Conservation (phyloP, 306 rosid genomes). For the Quercus variabilis region DNA sequence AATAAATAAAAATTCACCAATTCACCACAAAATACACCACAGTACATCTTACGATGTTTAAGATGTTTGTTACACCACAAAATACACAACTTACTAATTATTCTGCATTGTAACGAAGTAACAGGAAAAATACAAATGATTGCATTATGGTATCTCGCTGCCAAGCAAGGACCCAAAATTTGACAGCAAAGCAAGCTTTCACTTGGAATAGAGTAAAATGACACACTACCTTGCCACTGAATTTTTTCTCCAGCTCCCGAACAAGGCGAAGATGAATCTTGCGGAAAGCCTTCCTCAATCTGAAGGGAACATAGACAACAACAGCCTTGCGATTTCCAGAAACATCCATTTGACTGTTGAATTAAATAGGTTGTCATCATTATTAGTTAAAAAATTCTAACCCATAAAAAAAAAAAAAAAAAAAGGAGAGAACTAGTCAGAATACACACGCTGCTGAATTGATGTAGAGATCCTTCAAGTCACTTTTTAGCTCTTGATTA, state of each 20-base stretch:
- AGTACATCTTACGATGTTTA: neutral
- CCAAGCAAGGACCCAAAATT: neutral
- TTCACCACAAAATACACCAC: neutral
- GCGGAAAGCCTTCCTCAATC: slow-evolving; percentile 64
- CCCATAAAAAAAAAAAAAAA: neutral
- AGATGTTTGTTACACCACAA: neutral
- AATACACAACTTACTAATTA: neutral
- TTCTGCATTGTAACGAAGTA: neutral
- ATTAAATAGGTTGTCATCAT: neutral
- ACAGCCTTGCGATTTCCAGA: slow-evolving; percentile 69
- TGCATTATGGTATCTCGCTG: neutral
- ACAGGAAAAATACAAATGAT: neutral
- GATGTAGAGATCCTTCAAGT: slow-evolving; percentile 67
- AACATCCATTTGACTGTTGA: slow-evolving; percentile 56
- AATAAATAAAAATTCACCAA: neutral
- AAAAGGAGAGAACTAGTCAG: neutral
- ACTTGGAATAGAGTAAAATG: neutral
- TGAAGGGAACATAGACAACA: slow-evolving; percentile 60
- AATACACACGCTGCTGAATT: slow-evolving; percentile 55
- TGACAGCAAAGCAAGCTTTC: neutral
- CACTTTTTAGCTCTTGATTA: slow-evolving; percentile 67
- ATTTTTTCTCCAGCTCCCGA: slow-evolving; percentile 70
- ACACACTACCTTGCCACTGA: slow-evolving; percentile 65
- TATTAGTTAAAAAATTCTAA: neutral
- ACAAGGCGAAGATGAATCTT: slow-evolving; percentile 70